phyloP scores from a whole-genome alignment of 805 yeast genomes.

The Peterozyma xylosa region DNA sequence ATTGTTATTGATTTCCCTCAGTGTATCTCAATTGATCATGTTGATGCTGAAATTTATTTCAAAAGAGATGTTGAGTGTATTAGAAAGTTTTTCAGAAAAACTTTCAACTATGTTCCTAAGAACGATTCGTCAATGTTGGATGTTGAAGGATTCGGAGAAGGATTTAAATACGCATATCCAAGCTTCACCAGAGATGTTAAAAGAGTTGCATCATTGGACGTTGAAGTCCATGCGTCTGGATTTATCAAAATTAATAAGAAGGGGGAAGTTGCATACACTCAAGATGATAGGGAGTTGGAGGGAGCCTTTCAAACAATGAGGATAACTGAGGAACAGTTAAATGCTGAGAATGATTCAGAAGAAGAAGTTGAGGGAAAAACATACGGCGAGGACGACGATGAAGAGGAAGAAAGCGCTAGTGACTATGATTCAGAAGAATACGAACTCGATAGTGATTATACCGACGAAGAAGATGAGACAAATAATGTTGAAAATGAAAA shows the following conservation, averaged over 20 bases:
- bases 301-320: conserved; percentile 67
- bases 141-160: conserved; percentile 75
- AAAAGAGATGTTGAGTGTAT: conserved; percentile 92
- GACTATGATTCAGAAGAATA: conserved; percentile 29
- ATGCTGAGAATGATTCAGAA: conserved; percentile 17
- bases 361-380: conserved; percentile 29
- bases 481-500: conserved; percentile 33
- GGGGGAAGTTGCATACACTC: conserved; percentile 40
- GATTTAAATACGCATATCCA: conserved; percentile 72
- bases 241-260: conserved; percentile 34
- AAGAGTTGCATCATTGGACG: conserved; percentile 66
- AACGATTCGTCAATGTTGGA: conserved; percentile 68
- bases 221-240: conserved; percentile 90
- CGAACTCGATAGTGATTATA: conserved; percentile 26
- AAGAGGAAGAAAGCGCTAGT: conserved; percentile 24
- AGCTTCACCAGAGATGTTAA: conserved; percentile 67
- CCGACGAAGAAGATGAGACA: conserved; percentile 26
- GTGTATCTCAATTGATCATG: conserved; percentile 88
- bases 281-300: conserved; percentile 60
- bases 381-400: conserved; percentile 22
- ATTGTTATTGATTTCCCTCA: conserved; percentile 98
- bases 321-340: conserved; percentile 23
- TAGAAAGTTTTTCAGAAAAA: conserved; percentile 70
- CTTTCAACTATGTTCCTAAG: conserved; percentile 65
- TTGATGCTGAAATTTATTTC: conserved; percentile 82